Evolutionary conservation across 208 protist genomes (phyloP).

Genomic region (Leishmania major): DNA sequence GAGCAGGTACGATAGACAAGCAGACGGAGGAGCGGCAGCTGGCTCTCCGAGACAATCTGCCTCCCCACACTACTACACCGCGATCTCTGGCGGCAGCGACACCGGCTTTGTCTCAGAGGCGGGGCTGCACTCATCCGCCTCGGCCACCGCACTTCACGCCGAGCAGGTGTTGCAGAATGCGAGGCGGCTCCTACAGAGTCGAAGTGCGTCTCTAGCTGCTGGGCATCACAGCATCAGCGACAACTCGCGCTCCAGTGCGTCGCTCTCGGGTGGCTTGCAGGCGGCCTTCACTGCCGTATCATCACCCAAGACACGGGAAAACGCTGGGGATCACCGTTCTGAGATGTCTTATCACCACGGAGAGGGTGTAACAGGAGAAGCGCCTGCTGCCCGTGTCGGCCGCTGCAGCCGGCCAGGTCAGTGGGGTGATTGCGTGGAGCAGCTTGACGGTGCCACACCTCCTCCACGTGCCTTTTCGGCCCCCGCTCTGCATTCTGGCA

Average conservation of each 20-base stretch:
- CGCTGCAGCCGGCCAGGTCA: background rate
- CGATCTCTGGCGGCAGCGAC: constrained; percentile 10
- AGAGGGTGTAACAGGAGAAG: background rate
- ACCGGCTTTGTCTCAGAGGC: too few relatives aligned
- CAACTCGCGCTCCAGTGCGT: too few relatives aligned
- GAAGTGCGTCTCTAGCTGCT: background rate
- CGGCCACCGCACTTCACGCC: constrained; percentile 14
- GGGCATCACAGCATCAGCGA: background rate
- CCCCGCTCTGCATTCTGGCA: background rate
- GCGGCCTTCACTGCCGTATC: background rate
- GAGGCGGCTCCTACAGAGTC: constrained; percentile 19
- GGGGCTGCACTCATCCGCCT: background rate
- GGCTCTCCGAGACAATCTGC: background rate
- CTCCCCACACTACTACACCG: constrained; percentile 16
- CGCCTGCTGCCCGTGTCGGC: background rate
- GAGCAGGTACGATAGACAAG: background rate
- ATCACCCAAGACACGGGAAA: background rate
- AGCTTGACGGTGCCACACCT: background rate
- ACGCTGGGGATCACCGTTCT: background rate
- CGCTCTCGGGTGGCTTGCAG: background rate
- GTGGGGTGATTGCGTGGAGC: constrained; percentile 5
- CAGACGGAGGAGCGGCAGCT: background rate
- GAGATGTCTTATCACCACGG: background rate
- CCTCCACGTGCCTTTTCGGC: background rate
- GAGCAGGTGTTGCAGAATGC: constrained; percentile 30